Percentiles rank a stretch among this genome's conserved stretches.
Evolutionary conservation across 352 stramenopile genomes (phyloP).

Genomic region (Phytophthora gonapodyides): DNA sequence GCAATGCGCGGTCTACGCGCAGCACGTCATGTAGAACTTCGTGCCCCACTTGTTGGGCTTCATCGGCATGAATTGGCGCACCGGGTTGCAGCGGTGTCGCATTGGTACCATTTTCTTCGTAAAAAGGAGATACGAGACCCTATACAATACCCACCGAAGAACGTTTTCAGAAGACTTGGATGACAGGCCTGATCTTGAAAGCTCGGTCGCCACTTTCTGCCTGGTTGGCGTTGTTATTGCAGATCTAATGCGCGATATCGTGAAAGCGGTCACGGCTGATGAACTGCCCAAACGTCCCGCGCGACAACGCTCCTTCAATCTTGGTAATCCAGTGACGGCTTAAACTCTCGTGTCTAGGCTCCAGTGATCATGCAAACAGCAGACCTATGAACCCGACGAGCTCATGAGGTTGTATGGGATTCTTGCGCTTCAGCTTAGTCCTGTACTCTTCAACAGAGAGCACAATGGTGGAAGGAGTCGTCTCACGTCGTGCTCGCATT

Average conservation of each 20-base stretch:
- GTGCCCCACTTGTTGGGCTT: slow-evolving; percentile 21
- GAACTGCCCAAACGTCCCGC: slow-evolving; percentile 9
- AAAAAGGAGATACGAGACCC: too few species aligned
- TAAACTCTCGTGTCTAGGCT: slow-evolving; percentile 1
- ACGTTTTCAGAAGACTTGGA: background rate
- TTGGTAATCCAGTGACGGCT: slow-evolving; percentile 8
- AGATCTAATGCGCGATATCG: slow-evolving; percentile 9
- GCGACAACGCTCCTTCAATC: slow-evolving; percentile 1
- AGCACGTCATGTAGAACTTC: slow-evolving; percentile 27
- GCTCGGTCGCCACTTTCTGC: background rate
- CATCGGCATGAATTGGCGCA: slow-evolving; percentile 10
- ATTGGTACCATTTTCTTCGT: too few species aligned
- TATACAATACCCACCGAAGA: too few species aligned
- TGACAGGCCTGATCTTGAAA: slow-evolving; percentile 7
- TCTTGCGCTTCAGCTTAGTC: background rate
- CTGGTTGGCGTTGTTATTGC: slow-evolving; percentile 6
- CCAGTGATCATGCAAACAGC: slow-evolving; percentile 2
- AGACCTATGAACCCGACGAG: slow-evolving; percentile 6
- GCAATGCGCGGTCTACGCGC: slow-evolving; percentile 7
- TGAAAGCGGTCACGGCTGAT: slow-evolving; percentile 5
- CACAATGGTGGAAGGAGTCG: background rate
- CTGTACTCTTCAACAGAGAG: slow-evolving; percentile 9
- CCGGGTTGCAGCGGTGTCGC: background rate
- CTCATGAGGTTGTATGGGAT: slow-evolving; percentile 4
- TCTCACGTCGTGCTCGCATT: background rate